Evolutionary conservation across 2,329 filamentous ascomycete species (phyloP).

Genomic region (Aspergillus eucalypticola): DNA sequence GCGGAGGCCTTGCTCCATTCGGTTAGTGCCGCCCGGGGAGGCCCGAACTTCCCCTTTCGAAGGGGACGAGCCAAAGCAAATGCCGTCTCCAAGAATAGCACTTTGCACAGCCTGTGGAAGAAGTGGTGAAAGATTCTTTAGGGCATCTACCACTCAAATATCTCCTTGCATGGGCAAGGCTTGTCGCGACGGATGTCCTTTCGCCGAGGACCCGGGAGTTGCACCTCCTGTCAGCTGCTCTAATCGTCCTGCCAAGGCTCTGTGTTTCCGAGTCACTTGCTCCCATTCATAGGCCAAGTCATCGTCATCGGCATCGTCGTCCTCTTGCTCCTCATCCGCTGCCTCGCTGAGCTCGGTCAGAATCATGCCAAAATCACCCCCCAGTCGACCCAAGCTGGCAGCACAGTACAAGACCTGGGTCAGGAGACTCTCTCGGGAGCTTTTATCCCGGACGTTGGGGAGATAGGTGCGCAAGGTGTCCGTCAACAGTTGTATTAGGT

Average conservation of each 20-base stretch:
- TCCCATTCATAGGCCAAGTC: slow-evolving; percentile 69
- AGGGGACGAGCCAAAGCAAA: too few species aligned
- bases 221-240: slow-evolving; percentile 41
- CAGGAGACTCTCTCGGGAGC: slow-evolving; percentile 79
- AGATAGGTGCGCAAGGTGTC: slow-evolving; percentile 75
- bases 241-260: slow-evolving; percentile 72
- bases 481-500: slow-evolving; percentile 77
- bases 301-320: slow-evolving; percentile 43
- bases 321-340: slow-evolving; percentile 26
- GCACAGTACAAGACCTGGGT: slow-evolving; percentile 94
- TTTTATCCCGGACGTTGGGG: slow-evolving; percentile 76
- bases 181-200: slow-evolving; percentile 17
- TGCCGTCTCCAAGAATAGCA: background rate
- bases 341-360: slow-evolving; percentile 61
- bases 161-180: slow-evolving; percentile 16
- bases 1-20: slow-evolving; percentile 17
- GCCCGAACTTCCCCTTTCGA: slow-evolving; percentile 11
- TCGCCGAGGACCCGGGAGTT: slow-evolving; percentile 18
- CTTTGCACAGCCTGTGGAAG: background rate
- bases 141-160: background rate
- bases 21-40: slow-evolving; percentile 17
- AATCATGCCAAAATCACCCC: slow-evolving; percentile 89
- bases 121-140: background rate
- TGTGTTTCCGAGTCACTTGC: slow-evolving; percentile 83
- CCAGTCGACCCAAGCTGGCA: slow-evolving; percentile 82